These are phyloP conservation scores for Penicillium frequentans DNA, from an alignment of 2,329 filamentous ascomycete genomes.

Conservation along the genomic window DNA sequence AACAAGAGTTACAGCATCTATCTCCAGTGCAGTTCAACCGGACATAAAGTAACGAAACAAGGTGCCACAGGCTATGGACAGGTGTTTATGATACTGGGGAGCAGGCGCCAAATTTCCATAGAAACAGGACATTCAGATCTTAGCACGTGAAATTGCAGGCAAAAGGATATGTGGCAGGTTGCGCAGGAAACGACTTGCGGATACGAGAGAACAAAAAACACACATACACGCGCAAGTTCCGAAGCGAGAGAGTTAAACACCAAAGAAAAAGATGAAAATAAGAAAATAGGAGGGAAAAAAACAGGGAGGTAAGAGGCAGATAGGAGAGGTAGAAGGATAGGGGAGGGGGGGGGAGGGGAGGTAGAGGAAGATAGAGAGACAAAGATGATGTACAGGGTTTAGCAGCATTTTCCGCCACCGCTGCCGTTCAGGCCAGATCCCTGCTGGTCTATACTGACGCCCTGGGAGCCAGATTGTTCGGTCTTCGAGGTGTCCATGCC, in stretches of 20 bases:
- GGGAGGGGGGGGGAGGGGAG: no score
- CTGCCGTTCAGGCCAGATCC: slow-evolving; percentile 53
- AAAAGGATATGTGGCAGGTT: slow-evolving; percentile 16
- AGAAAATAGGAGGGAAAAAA: slow-evolving; percentile 4
- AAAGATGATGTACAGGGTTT: slow-evolving; percentile 32
- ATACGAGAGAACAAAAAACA: slow-evolving; percentile 1
- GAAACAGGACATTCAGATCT: slow-evolving; percentile 23
- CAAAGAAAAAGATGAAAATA: slow-evolving; percentile 11
- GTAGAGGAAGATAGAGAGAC: slow-evolving; percentile 6
- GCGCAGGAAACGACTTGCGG: slow-evolving; percentile 15
- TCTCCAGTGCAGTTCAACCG: not conserved
- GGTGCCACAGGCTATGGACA: slow-evolving; percentile 23
- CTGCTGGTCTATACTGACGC: slow-evolving; percentile 68
- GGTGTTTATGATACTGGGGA: slow-evolving; percentile 19
- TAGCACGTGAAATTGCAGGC: slow-evolving; percentile 25
- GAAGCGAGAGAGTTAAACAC: slow-evolving; percentile 4
- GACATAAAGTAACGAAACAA: slow-evolving; percentile 7
- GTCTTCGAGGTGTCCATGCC: slow-evolving; percentile 88
- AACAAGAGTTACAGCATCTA: not conserved
- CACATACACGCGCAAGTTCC: slow-evolving; percentile 3
- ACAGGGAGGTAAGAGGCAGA: not conserved
- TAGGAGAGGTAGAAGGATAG: not conserved
- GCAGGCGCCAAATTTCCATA: slow-evolving; percentile 18
- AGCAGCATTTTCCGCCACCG: slow-evolving; percentile 74
- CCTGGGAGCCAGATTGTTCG: slow-evolving; percentile 60